Base-by-base conservation (phyloP, 2,329 filamentous ascomycete genomes). In the Mycocentrospora acerina region DNA sequence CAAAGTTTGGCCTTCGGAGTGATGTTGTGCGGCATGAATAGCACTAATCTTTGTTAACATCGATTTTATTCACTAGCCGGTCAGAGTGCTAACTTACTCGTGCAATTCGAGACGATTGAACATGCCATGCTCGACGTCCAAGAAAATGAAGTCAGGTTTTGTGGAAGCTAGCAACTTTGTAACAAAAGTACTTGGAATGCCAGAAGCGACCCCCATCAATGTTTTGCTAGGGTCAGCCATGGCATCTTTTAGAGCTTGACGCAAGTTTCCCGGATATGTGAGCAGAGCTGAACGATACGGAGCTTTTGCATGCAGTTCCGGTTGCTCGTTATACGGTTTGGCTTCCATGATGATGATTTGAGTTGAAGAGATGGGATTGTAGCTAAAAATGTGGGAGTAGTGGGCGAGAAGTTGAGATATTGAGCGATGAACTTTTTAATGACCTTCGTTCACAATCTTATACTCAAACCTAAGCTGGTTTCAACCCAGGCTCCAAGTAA, bases 91-190 rank as follows among this genome's bases (percentile, higher is more conserved):
- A 8, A 29, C 56, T 38, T 48, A 59, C 56, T 60, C 55, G 16
- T 55, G 51, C 14, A 60, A 22, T 14, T 55, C 50, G 13, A 57
- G 40, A 2, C 55, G 43, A 35, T 57, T 52, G 34, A 54, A 60
- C 51, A 60, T 58, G 32, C 53, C 55, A 32, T 60, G 55, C 38
- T 58, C 54, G 6, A 60, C 56, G 18, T 60, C 55, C 10, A 58
- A 51, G 47, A 48, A 60, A 42, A 58, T 51, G 34, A 58, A 58
- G 32, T 60, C 55, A 1, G 57, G 53, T 40, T 55, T 58, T 13
- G 53, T 47, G n/a, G 45, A 50, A 12, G 55, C 57, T 27, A 60
- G 44, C 7, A 57, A 37, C 38, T 60, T 60, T 18, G 56, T 60
- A 8, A 58, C 45, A 14, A 58, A 60, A 8, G 42, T 46, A 26